phyloP scores from a whole-genome alignment of 768 basidiomycete genomes.

The Leccinum truebloodii region DNA sequence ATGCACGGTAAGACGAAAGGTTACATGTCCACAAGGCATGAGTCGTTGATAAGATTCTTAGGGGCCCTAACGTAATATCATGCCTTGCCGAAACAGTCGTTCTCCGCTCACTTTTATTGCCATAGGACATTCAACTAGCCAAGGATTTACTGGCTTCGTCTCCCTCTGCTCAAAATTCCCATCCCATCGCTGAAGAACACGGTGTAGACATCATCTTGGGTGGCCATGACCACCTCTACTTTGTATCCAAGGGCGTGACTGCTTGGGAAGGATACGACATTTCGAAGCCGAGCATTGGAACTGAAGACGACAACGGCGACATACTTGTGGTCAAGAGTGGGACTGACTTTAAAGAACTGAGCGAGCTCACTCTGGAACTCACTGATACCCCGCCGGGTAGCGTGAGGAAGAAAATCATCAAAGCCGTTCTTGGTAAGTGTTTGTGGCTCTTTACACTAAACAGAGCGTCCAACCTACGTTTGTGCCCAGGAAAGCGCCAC shows the following conservation, averaged over 20 bases:
- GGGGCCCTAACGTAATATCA: slow-evolving; percentile 33
- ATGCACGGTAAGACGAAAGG: slow-evolving; percentile 55
- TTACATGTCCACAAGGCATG: not conserved
- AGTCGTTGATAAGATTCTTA: slow-evolving; percentile 13
- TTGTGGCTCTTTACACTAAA: not conserved
- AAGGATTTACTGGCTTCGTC: slow-evolving; percentile 62
- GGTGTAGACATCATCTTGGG: slow-evolving; percentile 85
- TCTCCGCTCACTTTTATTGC: slow-evolving; percentile 11
- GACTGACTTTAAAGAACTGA: slow-evolving; percentile 86
- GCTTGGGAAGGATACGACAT: slow-evolving; percentile 69
- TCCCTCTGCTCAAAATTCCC: slow-evolving; percentile 48
- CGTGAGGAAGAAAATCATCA: slow-evolving; percentile 65
- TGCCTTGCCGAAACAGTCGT: not conserved
- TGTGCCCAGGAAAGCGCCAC: slow-evolving; percentile 61
- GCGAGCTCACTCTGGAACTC: slow-evolving; percentile 69
- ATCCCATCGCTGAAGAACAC: slow-evolving; percentile 52
- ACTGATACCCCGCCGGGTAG: slow-evolving; percentile 59
- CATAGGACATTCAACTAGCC: slow-evolving; percentile 70
- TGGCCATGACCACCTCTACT: slow-evolving; percentile 89
- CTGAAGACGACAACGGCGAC: slow-evolving; percentile 69
- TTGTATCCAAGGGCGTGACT: slow-evolving; percentile 62
- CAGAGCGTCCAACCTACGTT: not conserved
- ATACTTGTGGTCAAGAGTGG: slow-evolving; percentile 83
- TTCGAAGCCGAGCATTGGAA: slow-evolving; percentile 53
- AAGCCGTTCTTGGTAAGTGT: slow-evolving; percentile 53